phyloP scores from a whole-genome alignment of 1,284 basidiomycete genomes.

The Somion occarium region DNA sequence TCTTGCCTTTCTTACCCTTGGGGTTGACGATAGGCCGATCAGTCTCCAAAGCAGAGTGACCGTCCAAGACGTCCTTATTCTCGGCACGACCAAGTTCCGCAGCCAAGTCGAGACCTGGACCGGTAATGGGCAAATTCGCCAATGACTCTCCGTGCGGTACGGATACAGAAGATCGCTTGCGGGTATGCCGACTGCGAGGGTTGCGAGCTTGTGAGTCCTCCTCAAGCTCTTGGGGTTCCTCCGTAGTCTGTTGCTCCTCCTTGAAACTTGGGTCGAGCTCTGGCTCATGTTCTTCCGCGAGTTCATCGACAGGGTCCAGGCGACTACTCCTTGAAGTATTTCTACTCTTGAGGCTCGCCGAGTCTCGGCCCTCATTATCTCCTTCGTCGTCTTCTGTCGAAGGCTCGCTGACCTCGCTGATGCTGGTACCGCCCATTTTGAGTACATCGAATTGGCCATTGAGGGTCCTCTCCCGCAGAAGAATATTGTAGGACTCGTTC shows the following conservation, averaged over 20 bases:
- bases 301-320: slow-evolving; percentile 30
- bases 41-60: slow-evolving; percentile 45
- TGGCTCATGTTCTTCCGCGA: slow-evolving; percentile 31
- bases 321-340: slow-evolving; percentile 44
- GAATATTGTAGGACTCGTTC: slow-evolving; percentile 92
- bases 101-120: slow-evolving; percentile 84
- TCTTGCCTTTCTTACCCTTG: slow-evolving; percentile 53
- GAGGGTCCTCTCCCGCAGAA: slow-evolving; percentile 84
- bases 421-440: slow-evolving; percentile 53
- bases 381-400: slow-evolving; percentile 46
- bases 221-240: slow-evolving; percentile 24
- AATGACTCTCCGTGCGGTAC: slow-evolving; percentile 65
- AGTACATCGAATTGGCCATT: slow-evolving; percentile 79
- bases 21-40: slow-evolving; percentile 40
- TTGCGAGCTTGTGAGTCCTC: slow-evolving; percentile 30
- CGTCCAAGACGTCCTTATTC: slow-evolving; percentile 69
- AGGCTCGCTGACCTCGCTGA: slow-evolving; percentile 33
- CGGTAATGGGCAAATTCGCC: slow-evolving; percentile 76
- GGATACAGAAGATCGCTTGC: slow-evolving; percentile 48
- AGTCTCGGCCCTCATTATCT: slow-evolving; percentile 32
- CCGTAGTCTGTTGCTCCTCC: slow-evolving; percentile 20
- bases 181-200: slow-evolving; percentile 44
- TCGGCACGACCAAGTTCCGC: slow-evolving; percentile 87
- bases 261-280: slow-evolving; percentile 34
- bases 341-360: slow-evolving; percentile 51